Base-by-base conservation (phyloP, 805 yeast species). In the fission yeast (Schizosaccharomyces pombe) region DNA sequence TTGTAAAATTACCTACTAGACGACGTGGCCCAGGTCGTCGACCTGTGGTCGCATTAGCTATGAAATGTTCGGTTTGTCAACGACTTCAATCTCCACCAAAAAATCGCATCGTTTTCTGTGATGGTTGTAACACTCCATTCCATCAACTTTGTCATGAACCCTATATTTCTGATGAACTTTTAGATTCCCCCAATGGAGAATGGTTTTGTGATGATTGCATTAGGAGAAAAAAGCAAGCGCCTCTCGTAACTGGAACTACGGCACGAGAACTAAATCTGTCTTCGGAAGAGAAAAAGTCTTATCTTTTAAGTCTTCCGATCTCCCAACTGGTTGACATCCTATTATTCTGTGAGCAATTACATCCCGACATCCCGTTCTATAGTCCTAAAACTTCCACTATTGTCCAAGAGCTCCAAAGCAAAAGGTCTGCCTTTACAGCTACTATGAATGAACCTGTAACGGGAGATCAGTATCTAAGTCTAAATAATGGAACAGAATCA, bases 41-140 rank as follows among this genome's bases (percentile, higher is more conserved):
- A 14, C 29, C 19, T 57, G 59, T 51, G 67, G 63, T 31, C 57
- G 60, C 32, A 2, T 24, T 19, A 8, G 26, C 43, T 4, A 57
- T 55, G 47, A 68, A 64, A 9, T 69, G 72, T 60, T 64, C 63
- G 33, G 62, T 65, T 12, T 69, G 72, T 57, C 65, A 65, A 52
- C 62, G 71, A 16, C 68, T 68, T 11, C 66, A 64, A 56, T 60
- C 67, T 47, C 65, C 65, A 9, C 63, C 63, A 6, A 62, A 62
- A 49, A 68, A 62, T 58, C 66, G 64, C 53, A 52, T 52, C n/a
- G 54, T 52, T 19, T 52, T 32, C 19, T 52, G 54, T 22, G 54
- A 52, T 52, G 54, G 54, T 30, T 52, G 54, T n/a, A 52, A 52
- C 22, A 11, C 26, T 11, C 43, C 47, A n/a, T 32, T 32, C 16